phyloP scores from a whole-genome alignment of 2,329 filamentous ascomycete genomes.

The Fusarium secorum region DNA sequence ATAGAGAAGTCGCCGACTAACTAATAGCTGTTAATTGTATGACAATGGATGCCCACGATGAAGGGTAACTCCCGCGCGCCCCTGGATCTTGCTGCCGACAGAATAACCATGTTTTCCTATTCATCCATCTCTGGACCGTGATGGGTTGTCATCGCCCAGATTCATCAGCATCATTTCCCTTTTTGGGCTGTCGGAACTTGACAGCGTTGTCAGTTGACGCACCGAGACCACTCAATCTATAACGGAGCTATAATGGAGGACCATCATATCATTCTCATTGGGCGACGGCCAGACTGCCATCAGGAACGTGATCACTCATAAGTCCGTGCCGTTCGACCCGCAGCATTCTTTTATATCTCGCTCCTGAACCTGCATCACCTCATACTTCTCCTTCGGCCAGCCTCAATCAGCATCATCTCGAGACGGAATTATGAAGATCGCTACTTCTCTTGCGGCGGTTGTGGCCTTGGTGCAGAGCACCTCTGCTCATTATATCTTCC shows the following conservation, averaged over 20 bases:
- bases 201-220: neutral
- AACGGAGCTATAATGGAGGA: neutral
- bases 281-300: accelerated
- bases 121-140: accelerated
- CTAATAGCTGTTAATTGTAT: accelerated
- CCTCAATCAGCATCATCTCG: accelerated
- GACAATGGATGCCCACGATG: accelerated
- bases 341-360: neutral
- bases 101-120: accelerated
- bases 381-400: neutral
- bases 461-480: neutral
- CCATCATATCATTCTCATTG: neutral
- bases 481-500: constrained; percentile 9
- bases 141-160: too few species aligned
- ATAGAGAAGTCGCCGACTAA: accelerated
- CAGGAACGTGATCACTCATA: neutral
- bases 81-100: accelerated
- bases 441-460: neutral
- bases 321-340: neutral
- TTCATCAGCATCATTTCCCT: neutral
- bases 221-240: neutral
- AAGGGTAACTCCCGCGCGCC: accelerated
- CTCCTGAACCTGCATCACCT: neutral
- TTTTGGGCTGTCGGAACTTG: neutral
- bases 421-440: neutral